These are phyloP conservation scores for Coccomyxa subellipsoidea DNA, from an alignment of 163 green algal genomes.

Conservation along the genomic window DNA sequence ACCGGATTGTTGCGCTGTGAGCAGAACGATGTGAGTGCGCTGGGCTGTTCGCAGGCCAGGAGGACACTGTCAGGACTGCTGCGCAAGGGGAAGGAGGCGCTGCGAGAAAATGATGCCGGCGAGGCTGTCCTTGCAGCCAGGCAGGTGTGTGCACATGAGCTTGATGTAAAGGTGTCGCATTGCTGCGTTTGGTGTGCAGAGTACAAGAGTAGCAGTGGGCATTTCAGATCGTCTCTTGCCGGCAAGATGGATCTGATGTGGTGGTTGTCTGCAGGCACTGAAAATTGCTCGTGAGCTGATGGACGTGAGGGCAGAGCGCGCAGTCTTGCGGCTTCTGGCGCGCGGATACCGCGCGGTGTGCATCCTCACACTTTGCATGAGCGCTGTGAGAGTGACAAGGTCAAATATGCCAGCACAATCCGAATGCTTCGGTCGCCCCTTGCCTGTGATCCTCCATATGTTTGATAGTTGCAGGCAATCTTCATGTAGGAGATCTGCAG, in stretches of 20 bases:
- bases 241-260: background rate
- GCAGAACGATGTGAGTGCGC: no score
- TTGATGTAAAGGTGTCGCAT: no score
- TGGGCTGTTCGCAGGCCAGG: constrained; percentile 8
- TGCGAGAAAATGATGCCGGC: background rate
- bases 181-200: no score
- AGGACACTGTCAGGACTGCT: constrained; percentile 14
- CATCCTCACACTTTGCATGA: background rate
- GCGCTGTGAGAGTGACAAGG: background rate
- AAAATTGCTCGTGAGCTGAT: constrained; percentile 14
- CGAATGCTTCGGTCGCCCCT: background rate
- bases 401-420: background rate
- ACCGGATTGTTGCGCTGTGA: no score
- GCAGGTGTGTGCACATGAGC: constrained; percentile 5
- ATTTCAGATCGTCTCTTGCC: no score
- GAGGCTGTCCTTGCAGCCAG: background rate
- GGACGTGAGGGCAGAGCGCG: constrained; percentile 19
- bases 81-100: constrained; percentile 15
- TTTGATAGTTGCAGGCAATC: background rate
- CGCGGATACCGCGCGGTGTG: background rate
- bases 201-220: no score
- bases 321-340: constrained; percentile 13
- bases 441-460: background rate
- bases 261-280: constrained; percentile 8
- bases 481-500: background rate